These are phyloP conservation scores for Wickerhamomyces bovis DNA, from an alignment of 805 yeast genomes.

Conservation along the genomic window DNA sequence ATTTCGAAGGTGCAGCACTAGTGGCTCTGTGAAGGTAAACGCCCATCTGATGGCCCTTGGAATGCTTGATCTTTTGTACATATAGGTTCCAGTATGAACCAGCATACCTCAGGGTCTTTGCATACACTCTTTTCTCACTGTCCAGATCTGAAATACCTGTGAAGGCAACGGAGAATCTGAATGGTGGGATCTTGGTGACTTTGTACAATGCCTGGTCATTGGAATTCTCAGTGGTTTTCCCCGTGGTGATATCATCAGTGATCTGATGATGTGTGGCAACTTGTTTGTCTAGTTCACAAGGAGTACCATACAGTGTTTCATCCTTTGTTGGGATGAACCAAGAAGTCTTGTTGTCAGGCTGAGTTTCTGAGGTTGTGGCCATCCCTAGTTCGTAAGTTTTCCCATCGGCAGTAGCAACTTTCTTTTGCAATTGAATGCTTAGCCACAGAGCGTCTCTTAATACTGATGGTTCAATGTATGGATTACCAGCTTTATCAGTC, in stretches of 20 bases:
- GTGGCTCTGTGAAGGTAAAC: constrained; percentile 50
- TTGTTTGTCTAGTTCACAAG: constrained; percentile 28
- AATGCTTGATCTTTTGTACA: constrained; percentile 40
- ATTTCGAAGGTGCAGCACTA: constrained; percentile 31
- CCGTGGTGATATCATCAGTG: constrained; percentile 13
- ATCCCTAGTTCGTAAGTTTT: constrained; percentile 25
- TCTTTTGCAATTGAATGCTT: constrained; percentile 36
- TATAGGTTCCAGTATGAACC: constrained; percentile 56
- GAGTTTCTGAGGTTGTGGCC: constrained; percentile 20
- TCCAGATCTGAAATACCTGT: constrained; percentile 39
- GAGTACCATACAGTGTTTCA: constrained; percentile 42
- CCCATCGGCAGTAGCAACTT: constrained; percentile 28
- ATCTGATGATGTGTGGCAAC: constrained; percentile 23
- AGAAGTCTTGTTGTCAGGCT: constrained; percentile 24
- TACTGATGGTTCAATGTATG: constrained; percentile 33
- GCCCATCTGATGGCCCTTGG: constrained; percentile 44
- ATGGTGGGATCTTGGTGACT: constrained; percentile 46
- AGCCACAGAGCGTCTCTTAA: constrained; percentile 46
- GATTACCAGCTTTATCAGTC: constrained; percentile 30
- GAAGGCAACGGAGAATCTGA: constrained; percentile 47
- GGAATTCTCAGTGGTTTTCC: constrained; percentile 17
- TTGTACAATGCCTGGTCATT: constrained; percentile 16
- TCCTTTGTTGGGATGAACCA: constrained; percentile 44
- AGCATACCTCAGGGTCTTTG: constrained; percentile 52
- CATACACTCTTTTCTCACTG: constrained; percentile 42